These are phyloP conservation scores for Chalciporus piperatus DNA, from an alignment of 768 basidiomycete species.

Conservation along the genomic window DNA sequence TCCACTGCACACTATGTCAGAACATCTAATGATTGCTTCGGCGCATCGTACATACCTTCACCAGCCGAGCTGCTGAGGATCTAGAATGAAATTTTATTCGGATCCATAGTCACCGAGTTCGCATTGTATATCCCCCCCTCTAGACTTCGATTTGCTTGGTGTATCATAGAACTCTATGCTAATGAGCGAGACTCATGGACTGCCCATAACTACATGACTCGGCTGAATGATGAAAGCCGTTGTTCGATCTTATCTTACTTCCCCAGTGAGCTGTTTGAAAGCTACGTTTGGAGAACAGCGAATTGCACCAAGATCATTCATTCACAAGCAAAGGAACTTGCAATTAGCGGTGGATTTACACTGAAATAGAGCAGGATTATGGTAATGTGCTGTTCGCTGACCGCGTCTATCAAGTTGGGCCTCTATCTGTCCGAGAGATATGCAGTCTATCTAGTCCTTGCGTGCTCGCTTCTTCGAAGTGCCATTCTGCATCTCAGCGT, in stretches of 20 bases:
- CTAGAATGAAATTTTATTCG: background rate
- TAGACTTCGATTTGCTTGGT: slow-evolving; percentile 21
- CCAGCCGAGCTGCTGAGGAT: background rate
- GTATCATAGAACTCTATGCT: slow-evolving; percentile 26
- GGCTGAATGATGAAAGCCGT: background rate
- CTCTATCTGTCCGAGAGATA: background rate
- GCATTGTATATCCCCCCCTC: slow-evolving; percentile 22
- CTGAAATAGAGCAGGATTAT: background rate
- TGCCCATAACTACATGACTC: background rate
- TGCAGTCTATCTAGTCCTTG: slow-evolving; percentile 36
- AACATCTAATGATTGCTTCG: slow-evolving; percentile 64
- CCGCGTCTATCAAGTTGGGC: background rate
- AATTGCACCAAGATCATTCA: no score
- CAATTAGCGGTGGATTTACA: background rate
- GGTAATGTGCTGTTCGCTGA: background rate
- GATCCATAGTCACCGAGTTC: slow-evolving; percentile 22
- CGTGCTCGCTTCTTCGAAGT: slow-evolving; percentile 58
- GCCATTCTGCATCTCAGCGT: slow-evolving; percentile 36
- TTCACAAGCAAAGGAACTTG: no score
- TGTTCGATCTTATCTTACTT: no score
- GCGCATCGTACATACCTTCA: slow-evolving; percentile 8
- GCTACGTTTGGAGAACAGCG: no score
- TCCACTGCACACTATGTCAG: slow-evolving; percentile 82
- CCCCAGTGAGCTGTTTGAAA: no score
- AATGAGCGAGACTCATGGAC: slow-evolving; percentile 5